Percentiles rank a stretch among this genome's conserved stretches.
Conservation (phyloP, 2,329 filamentous ascomycete species). For the Penicillium frequentans region DNA sequence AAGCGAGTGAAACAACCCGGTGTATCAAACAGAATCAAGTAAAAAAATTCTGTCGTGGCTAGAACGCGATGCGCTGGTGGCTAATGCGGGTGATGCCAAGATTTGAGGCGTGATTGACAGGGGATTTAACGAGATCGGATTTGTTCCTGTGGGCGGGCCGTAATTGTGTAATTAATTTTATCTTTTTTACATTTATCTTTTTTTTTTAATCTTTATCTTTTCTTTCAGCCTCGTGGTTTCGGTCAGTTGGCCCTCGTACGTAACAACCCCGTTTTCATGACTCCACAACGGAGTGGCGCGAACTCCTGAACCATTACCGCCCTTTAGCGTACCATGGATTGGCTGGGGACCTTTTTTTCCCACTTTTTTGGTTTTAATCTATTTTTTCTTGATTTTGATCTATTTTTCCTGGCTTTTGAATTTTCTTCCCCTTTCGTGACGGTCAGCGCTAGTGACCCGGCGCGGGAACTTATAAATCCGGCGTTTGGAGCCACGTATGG, state of each 20-base stretch:
- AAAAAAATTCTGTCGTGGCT: background rate
- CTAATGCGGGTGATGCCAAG: background rate
- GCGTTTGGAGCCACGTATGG: background rate
- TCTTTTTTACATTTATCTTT: background rate
- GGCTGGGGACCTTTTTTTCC: background rate
- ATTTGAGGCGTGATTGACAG: background rate
- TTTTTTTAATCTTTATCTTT: background rate
- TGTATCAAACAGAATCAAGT: background rate
- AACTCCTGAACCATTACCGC: background rate
- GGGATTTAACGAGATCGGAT: background rate
- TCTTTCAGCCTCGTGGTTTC: background rate
- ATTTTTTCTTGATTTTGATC: background rate
- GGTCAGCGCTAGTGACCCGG: background rate
- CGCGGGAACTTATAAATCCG: constrained; percentile 1
- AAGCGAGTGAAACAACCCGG: background rate
- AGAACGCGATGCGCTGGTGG: background rate
- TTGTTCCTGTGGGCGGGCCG: background rate
- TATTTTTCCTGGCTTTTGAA: background rate
- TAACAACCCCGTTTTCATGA: background rate
- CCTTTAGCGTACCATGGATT: background rate
- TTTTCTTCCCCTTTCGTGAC: background rate
- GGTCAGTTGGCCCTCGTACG: background rate
- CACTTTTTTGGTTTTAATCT: background rate
- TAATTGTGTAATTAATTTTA: background rate
- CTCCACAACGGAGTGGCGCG: background rate